These are phyloP conservation scores for Protomyces lactucae-debilis DNA, from an alignment of 1,139 yeast species.

Conservation along the genomic window DNA sequence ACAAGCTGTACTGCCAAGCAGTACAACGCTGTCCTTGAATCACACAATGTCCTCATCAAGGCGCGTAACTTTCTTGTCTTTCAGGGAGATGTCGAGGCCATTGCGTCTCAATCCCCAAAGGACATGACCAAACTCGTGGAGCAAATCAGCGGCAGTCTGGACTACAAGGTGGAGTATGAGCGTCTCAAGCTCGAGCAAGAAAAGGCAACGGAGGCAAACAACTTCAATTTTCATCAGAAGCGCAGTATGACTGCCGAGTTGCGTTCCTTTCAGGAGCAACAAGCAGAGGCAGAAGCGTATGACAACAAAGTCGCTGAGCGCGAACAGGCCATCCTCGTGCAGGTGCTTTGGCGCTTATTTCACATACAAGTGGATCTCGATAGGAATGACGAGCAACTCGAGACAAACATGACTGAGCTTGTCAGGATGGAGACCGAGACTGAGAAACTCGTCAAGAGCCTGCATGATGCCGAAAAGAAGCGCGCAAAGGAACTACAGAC, in stretches of 20 bases:
- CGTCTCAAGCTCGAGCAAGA: conserved; percentile 60
- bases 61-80: conserved; percentile 90
- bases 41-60: conserved; percentile 79
- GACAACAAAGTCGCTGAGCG: conserved; percentile 53
- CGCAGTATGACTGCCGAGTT: conserved; percentile 71
- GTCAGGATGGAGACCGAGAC: conserved; percentile 36
- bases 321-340: conserved; percentile 47
- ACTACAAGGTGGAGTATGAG: conserved; percentile 65
- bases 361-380: conserved; percentile 53
- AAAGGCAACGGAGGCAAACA: conserved; percentile 59
- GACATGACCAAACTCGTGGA: conserved; percentile 75
- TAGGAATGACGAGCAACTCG: conserved; percentile 27
- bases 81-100: conserved; percentile 94
- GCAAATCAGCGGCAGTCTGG: conserved; percentile 56
- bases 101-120: conserved; percentile 79
- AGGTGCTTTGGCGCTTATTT: conserved; percentile 61
- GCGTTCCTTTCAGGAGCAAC: conserved; percentile 72
- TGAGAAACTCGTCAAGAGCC: conserved; percentile 37
- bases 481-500: conserved; percentile 48
- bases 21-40: conserved; percentile 61
- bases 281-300: conserved; percentile 65
- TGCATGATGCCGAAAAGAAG: conserved; percentile 38
- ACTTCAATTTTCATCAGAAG: conserved; percentile 63
- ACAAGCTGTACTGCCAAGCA: conserved; percentile 57
- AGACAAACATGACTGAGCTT: conserved; percentile 35